phyloP scores from a whole-genome alignment of 192 early-diverging fungal genomes.

The Gonapodya sp. region DNA sequence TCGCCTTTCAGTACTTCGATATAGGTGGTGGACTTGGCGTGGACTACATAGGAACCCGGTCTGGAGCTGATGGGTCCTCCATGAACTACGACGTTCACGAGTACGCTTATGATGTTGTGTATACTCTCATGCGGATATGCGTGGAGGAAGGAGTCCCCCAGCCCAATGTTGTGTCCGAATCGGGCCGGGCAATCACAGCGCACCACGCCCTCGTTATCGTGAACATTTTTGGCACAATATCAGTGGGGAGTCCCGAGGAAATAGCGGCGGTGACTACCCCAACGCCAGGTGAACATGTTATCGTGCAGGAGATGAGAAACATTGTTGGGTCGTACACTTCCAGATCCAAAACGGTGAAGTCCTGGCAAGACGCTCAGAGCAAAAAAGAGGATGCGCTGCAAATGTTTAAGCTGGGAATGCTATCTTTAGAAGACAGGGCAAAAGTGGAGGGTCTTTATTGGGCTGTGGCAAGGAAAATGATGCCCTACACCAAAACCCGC shows the following conservation, averaged over 20 bases:
- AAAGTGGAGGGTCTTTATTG: background rate
- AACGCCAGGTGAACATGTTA: background rate
- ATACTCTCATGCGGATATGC: background rate
- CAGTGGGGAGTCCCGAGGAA: background rate
- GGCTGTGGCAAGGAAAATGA: background rate
- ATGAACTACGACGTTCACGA: conserved; percentile 1
- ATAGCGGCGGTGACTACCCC: background rate
- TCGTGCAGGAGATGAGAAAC: background rate
- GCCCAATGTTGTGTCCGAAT: background rate
- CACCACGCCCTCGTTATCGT: background rate
- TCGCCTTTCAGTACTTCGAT: background rate
- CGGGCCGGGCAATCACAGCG: background rate
- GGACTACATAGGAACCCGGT: background rate
- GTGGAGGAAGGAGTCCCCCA: background rate
- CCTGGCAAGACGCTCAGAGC: background rate
- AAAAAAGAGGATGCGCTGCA: background rate
- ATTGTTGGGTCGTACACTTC: background rate
- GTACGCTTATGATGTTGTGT: background rate
- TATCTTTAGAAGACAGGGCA: background rate
- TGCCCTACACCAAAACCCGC: background rate
- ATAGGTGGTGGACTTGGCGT: background rate
- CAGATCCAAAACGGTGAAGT: background rate
- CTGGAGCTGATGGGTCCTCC: background rate
- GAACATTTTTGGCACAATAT: background rate
- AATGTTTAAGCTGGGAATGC: background rate